Base-by-base conservation (phyloP, 2,329 filamentous ascomycete species). In the Decorospora gaudefroyi region DNA sequence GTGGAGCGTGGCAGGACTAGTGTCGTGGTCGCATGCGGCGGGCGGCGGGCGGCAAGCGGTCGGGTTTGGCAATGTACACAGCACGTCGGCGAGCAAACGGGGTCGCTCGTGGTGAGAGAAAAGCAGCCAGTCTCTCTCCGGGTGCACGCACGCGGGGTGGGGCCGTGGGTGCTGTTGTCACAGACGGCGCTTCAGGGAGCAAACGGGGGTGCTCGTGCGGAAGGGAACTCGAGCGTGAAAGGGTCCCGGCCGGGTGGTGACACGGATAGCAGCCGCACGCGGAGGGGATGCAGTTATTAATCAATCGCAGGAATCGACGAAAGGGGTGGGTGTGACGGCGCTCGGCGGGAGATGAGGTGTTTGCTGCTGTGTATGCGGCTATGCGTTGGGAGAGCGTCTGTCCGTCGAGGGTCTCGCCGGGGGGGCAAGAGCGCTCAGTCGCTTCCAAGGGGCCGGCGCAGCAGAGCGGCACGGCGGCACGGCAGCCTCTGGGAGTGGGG, bases 1-100 rank as follows among this genome's bases (percentile, higher is more conserved):
- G 57, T 47, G 62, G 50, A 55, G 56, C 53, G 57, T 53, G 61
- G 64, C 53, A 62, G 61, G 51, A 33, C 56, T 64, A 64, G 59
- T 61, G 64, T 62, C n/a, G n/a, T n/a, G n/a, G n/a, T n/a, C 50
- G 62, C 64, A 64, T 63, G 59, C 55, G 57, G 59, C 58, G 58
- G 53, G 59, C 55, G 57, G 59, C 58, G 58, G 53, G 47, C 29
- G 48, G 46, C 47, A 46, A 30, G 42, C 40, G 42, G 51, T 25
- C 43, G 46, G 36, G 37, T 18, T 32, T 38, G 47, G 32, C 42
- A n/a, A n/a, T n/a, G n/a, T 28, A 36, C 30, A 45, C 48, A 49
- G 45, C 19, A 45, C 8, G 39, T 32, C 36, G 21, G 45, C 19
- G 26, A 25, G 42, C 54, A 53, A 53, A 46, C 57, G 45, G 43